Evolutionary conservation across 2,329 filamentous ascomycete genomes (phyloP), one percentile per base, ranked within the genome.

Genomic region (Drechmeria coniospora): DNA sequence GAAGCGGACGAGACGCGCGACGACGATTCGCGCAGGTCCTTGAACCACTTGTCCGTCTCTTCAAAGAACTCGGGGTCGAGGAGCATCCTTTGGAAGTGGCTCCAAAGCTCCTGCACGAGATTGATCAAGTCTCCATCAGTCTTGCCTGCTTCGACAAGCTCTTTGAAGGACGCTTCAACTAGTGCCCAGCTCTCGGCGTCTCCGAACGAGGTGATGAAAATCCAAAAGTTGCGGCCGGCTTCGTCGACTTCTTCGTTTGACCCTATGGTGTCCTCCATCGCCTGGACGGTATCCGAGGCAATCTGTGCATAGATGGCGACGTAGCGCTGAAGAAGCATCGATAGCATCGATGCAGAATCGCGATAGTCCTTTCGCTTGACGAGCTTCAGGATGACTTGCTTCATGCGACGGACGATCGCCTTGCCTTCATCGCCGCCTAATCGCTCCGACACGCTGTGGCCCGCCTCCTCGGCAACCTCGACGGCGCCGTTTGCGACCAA

Each of bases 51-150:
- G 15, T 79, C 71, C 1, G 74, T 73, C 21, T 81, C 65, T 25
- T 86, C 79, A 42, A 92, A 81, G 52, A 93, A 94, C 4, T 75
- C 68, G 0, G 87, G 86, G 35, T 94, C 79, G 0, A 74, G 90
- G 23, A 95, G 58, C 49, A 94, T 74, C 36, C 78, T 75, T 44
- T 92, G 78, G 4, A 93, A 51, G 4, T 79, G 70, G 30, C 74
- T 70, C 8, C 78, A 79, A 17, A 86, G 58, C 25, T 92, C 72
- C 14, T 64, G 64, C 46, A 92, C 69, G 15, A 93, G 56, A 10
- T 73, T 60, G 41, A 94, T 83, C 33, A 93, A 90, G 29, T 90
- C 74, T 0, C 80, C 79, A 40, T 93, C 82, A 19, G 72, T 74
- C 33, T 77, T 62, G 3, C 78, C 72, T 45, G 92, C 79, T 25